These are phyloP conservation scores for Sclerotinia spermophila DNA, from an alignment of 2,329 filamentous ascomycete genomes.

Conservation along the genomic window DNA sequence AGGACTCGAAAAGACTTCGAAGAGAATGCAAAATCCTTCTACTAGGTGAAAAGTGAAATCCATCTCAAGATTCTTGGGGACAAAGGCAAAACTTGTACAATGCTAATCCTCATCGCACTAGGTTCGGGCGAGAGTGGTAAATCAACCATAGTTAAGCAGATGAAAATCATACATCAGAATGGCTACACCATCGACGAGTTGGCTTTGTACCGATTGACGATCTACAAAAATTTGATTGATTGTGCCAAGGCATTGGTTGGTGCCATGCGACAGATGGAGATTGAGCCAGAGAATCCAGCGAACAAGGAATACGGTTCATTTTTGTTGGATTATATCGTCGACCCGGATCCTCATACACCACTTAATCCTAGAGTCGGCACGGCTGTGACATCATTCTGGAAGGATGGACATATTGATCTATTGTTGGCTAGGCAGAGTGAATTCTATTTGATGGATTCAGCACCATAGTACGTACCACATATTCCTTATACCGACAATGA, in stretches of 20 bases:
- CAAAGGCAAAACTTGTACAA: not conserved
- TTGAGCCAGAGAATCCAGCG: constrained; percentile 68
- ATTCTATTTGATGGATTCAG: constrained; percentile 99
- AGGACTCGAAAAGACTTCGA: constrained; percentile 87
- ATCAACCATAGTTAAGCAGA: constrained; percentile 99
- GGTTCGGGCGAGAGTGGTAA: constrained; percentile 98
- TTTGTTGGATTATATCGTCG: constrained; percentile 81
- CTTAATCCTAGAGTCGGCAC: constrained; percentile 77
- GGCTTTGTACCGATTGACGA: constrained; percentile 88
- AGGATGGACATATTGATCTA: constrained; percentile 75
- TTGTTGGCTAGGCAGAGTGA: constrained; percentile 94
- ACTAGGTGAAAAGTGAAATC: constrained; percentile 61
- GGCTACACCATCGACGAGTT: constrained; percentile 94
- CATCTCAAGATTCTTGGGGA: constrained; percentile 23
- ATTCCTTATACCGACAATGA: no score
- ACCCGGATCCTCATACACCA: constrained; percentile 81
- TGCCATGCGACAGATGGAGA: constrained; percentile 88
- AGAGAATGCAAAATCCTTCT: constrained; percentile 98
- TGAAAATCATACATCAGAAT: constrained; percentile 99
- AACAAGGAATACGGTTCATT: constrained; percentile 75
- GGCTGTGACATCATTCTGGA: constrained; percentile 85
- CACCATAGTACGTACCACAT: constrained; percentile 70
- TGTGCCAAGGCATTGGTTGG: constrained; percentile 91
- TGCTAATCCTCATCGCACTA: constrained; percentile 41
- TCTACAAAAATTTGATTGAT: constrained; percentile 97